Percentiles rank a stretch among this genome's conserved stretches.
phyloP scores from a whole-genome alignment of 2,329 filamentous ascomycete species.

The Neoscytalidium dimidiatum region DNA sequence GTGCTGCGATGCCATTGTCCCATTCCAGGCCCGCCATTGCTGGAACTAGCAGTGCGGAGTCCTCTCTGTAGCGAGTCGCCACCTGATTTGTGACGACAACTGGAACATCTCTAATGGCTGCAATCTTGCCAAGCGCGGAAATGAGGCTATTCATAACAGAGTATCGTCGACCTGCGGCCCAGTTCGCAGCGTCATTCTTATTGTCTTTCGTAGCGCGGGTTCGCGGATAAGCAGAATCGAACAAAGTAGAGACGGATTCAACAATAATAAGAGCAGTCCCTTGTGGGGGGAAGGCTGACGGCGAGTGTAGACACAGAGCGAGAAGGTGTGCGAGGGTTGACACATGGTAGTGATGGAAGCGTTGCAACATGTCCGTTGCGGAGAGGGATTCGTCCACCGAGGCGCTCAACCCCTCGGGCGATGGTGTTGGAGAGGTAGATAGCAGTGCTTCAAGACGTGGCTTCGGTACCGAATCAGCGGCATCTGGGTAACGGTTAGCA shows the following conservation, averaged over 20 bases:
- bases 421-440: conserved; percentile 19
- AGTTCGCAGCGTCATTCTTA: conserved; percentile 47
- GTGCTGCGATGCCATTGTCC: conserved; percentile 74
- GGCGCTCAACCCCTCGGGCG: conserved; percentile 9
- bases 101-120: conserved; percentile 70
- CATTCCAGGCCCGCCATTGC: conserved; percentile 75
- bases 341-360: conserved; percentile 65
- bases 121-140: conserved; percentile 66
- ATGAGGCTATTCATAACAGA: conserved; percentile 68
- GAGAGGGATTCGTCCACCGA: conserved; percentile 2
- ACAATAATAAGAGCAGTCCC: conserved; percentile 71
- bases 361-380: conserved; percentile 40
- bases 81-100: conserved; percentile 78
- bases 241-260: conserved; percentile 74
- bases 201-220: conserved; percentile 44
- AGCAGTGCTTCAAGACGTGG: conserved; percentile 53
- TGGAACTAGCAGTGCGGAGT: conserved; percentile 69
- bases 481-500: conserved; percentile 41
- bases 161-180: conserved; percentile 53
- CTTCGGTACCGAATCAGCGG: conserved; percentile 50
- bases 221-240: conserved; percentile 76
- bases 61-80: conserved; percentile 74
- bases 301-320: conserved; percentile 71
- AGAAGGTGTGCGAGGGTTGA: conserved; percentile 66
- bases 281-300: conserved; percentile 61